Conservation (phyloP, 441 rosid species). For the Viola pubescens region DNA sequence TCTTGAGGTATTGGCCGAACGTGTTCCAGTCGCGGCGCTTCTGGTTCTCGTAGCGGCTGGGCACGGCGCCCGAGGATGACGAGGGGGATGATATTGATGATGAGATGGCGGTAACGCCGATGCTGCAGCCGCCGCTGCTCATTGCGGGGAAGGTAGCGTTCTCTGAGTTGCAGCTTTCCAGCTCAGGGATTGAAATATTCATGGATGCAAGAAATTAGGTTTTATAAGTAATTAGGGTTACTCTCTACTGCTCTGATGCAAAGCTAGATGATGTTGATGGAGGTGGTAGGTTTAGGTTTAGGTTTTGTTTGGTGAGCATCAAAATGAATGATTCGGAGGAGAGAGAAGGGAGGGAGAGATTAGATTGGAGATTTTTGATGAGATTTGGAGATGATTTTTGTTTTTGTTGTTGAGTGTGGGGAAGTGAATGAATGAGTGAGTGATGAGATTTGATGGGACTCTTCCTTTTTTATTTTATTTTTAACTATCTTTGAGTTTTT, state of each 20-base stretch:
- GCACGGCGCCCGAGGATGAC: slow-evolving; percentile 25
- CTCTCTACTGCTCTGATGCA: too few relatives aligned
- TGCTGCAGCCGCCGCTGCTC: slow-evolving; percentile 4
- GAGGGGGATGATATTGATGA: slow-evolving; percentile 12
- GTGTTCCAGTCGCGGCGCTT: slow-evolving; percentile 60
- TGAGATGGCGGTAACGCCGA: not conserved
- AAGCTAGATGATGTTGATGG: not conserved
- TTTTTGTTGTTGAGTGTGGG: not conserved
- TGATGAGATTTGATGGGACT: slow-evolving; percentile 8
- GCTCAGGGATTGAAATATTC: slow-evolving; percentile 34
- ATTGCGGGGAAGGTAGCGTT: slow-evolving; percentile 11
- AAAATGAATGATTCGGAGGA: too few relatives aligned
- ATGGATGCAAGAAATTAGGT: slow-evolving; percentile 1
- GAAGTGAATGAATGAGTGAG: slow-evolving; percentile 1
- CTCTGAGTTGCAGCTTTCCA: slow-evolving; percentile 26
- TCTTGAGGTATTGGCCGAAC: slow-evolving; percentile 45
- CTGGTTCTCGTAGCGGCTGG: slow-evolving; percentile 55
- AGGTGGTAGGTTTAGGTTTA: too few relatives aligned
- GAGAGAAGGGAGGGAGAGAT: too few relatives aligned
- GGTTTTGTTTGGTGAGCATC: too few relatives aligned
- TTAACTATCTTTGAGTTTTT: slow-evolving; percentile 2
- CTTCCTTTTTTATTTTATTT: slow-evolving; percentile 5
- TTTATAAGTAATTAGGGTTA: too few relatives aligned
- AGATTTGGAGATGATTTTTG: not conserved
- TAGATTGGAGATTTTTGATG: not conserved